Evolutionary conservation across 2,329 filamentous ascomycete genomes (phyloP), one percentile per base, ranked within the genome.

Genomic region (Colletotrichum musae): DNA sequence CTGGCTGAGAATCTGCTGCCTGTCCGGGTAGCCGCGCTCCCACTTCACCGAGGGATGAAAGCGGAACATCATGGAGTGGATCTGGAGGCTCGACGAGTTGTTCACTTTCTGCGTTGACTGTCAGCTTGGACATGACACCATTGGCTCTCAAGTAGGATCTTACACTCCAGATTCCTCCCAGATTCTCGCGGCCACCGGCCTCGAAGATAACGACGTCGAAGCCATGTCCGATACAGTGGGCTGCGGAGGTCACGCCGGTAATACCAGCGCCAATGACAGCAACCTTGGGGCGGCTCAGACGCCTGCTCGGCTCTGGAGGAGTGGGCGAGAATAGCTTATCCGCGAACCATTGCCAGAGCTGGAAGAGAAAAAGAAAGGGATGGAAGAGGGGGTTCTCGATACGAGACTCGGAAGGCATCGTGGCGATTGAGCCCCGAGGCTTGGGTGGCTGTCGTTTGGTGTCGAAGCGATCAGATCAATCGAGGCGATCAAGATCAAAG

Each of bases 21-120:
- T 90, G 70, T 91, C 87, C 0, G 94, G 94, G 75, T 97, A 97
- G n/a, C 93, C 93, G 36, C 85, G 83, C 41, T 88, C 83, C 90
- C 93, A 97, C 70, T 88, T 85, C 1, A 97, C 89, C 0, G 92
- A 92, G 0, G 94, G 94, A 73, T 95, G 93, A 77, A 97, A 97
- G 24, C 94, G 89, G 79, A 95, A 97, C 93, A 96, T 96, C 67
- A 95, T 79, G 21, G 91, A 93, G 78, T 97, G 93, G 24, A 97
- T 95, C 75, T 96, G 93, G 0, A 97, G 86, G 16, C 92, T 89
- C 0, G 93, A 95, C 0, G 93, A 95, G 59, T 92, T 93, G 81
- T 96, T 95, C 48, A 96, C 93, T 79, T 88, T 87, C 90, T 93
- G 68, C 71, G 57, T 47, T 36, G 13, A 3, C n/a, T 2, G 13